Conservation (phyloP, 768 basidiomycete genomes). For the Tulasnella sp. region DNA sequence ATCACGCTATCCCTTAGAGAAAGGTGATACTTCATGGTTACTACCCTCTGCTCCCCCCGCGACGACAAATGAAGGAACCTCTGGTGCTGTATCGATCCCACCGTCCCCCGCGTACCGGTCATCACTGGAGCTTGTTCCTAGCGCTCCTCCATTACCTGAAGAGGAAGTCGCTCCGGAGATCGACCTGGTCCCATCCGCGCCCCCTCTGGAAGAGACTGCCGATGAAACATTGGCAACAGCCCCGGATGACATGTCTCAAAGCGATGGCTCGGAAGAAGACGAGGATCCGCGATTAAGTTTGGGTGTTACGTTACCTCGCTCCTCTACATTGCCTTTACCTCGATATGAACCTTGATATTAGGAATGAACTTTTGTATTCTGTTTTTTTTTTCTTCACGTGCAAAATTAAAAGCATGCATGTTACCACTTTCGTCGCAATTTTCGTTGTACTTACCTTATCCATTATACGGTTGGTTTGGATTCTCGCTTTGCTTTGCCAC, state of each 20-base stretch:
- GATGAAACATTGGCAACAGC: neutral
- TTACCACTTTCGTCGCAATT: too few species aligned
- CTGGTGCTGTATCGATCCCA: neutral
- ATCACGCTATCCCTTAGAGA: neutral
- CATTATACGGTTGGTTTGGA: too few species aligned
- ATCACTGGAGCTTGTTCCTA: neutral
- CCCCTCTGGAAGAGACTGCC: neutral
- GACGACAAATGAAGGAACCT: neutral
- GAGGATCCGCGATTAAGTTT: neutral
- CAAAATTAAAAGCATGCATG: too few species aligned
- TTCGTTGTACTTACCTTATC: too few species aligned
- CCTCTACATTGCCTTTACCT: too few species aligned
- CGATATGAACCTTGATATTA: too few species aligned
- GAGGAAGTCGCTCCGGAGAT: too few species aligned
- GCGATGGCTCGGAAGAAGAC: neutral
- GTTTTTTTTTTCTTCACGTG: too few species aligned
- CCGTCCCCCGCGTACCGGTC: neutral
- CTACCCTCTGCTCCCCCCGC: neutral
- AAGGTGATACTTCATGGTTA: neutral
- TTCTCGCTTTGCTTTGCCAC: too few species aligned
- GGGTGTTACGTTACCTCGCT: neutral
- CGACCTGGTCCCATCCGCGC: neutral
- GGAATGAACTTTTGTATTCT: too few species aligned
- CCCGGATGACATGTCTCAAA: neutral
- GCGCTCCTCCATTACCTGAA: constrained; percentile 1